phyloP scores from a whole-genome alignment of 257 asterid genomes.

The Solanum tarijense region DNA sequence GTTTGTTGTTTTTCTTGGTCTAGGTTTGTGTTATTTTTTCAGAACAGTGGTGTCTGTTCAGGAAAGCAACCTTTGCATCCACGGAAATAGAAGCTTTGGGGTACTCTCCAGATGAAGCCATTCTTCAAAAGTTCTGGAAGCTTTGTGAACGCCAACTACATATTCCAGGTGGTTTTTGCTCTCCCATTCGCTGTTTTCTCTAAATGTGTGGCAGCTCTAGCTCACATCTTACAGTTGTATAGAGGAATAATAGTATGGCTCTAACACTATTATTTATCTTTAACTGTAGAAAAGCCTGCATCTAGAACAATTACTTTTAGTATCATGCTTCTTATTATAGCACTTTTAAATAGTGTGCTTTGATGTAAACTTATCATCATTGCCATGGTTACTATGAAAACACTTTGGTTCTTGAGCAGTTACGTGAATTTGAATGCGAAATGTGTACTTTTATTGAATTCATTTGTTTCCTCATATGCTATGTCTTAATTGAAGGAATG shows the following conservation, averaged over 20 bases:
- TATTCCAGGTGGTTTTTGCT: slow-evolving; percentile 50
- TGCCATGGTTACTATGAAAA: not conserved
- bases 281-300: not conserved
- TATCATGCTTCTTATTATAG: not conserved
- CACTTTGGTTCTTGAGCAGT: not conserved
- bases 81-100: slow-evolving; percentile 70
- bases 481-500: not conserved
- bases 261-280: not conserved
- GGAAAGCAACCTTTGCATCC: slow-evolving; percentile 43
- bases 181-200: slow-evolving; percentile 2
- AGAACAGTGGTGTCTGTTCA: slow-evolving; percentile 85
- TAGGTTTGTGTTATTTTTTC: slow-evolving; percentile 75
- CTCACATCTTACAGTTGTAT: not conserved
- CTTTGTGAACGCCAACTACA: slow-evolving; percentile 65
- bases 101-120: slow-evolving; percentile 45
- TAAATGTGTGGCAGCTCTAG: not conserved
- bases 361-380: not conserved
- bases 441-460: not conserved
- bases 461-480: not conserved
- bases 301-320: not conserved
- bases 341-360: not conserved
- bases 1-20: slow-evolving; percentile 6
- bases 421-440: not conserved
- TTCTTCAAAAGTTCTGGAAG: slow-evolving; percentile 67
- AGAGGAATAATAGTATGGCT: not conserved